phyloP scores from a whole-genome alignment of 169 alveolate species.

The Cardiosporidium cionae region DNA sequence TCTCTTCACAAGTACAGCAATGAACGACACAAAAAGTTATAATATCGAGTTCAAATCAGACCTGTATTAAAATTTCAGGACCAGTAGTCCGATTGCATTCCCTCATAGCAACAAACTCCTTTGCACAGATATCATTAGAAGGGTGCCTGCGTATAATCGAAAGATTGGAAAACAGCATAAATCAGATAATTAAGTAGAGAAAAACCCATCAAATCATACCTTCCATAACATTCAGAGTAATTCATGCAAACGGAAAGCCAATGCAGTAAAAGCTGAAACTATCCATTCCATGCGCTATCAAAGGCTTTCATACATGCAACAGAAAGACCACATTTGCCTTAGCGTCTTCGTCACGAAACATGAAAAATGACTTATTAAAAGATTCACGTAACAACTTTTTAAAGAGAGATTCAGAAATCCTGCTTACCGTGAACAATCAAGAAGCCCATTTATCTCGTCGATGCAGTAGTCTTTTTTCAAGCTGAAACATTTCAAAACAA shows the following conservation, averaged over 20 bases:
- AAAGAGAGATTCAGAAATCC: not conserved
- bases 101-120: not conserved
- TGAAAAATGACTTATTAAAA: not conserved
- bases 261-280: not conserved
- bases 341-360: not conserved
- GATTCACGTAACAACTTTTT: not conserved
- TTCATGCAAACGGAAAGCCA: not conserved
- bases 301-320: not conserved
- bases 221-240: not conserved
- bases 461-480: not conserved
- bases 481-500: not conserved
- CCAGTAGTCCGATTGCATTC: not conserved
- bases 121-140: not conserved
- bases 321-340: not conserved
- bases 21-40: no score
- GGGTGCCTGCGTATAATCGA: not conserved
- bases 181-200: not conserved
- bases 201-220: not conserved
- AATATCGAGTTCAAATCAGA: no score
- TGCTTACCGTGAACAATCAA: not conserved
- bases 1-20: no score
- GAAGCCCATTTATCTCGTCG: not conserved
- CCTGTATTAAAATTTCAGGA: not conserved
- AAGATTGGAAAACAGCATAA: not conserved
- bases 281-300: not conserved